Conservation (phyloP, 176 grass and related monocot genomes). For the Raddia distichophylla region DNA sequence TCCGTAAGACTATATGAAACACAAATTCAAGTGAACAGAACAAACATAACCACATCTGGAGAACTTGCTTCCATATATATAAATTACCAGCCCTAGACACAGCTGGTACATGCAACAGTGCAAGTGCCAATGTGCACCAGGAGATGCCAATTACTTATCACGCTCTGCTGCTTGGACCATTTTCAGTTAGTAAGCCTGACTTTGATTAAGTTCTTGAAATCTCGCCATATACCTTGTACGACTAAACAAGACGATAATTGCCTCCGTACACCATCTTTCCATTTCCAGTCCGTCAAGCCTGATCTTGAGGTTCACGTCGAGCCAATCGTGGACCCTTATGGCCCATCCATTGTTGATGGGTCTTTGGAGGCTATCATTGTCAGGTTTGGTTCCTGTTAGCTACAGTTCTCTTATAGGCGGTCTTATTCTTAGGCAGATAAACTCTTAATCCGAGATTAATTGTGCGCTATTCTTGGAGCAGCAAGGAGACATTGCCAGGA, state of each 20-base stretch:
- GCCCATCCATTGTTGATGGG: slow-evolving; percentile 73
- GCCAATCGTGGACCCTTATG: slow-evolving; percentile 78
- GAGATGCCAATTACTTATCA: not conserved
- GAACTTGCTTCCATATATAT: not conserved
- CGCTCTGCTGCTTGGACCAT: not conserved
- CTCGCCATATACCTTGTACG: not conserved
- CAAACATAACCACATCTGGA: not conserved
- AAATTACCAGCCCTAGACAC: not conserved
- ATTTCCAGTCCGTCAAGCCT: slow-evolving; percentile 73
- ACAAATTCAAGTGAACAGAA: not conserved
- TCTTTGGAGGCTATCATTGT: slow-evolving; percentile 82
- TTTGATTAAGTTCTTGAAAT: not conserved
- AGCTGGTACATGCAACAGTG: not conserved
- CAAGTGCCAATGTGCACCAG: not conserved
- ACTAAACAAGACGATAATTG: not conserved
- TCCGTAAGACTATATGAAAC: not conserved
- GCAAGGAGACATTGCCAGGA: slow-evolving; percentile 85
- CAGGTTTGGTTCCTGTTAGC: slow-evolving; percentile 52
- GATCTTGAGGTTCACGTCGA: slow-evolving; percentile 60
- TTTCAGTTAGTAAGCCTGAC: not conserved
- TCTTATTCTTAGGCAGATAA: not conserved
- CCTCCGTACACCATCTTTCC: not conserved
- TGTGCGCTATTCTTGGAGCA: slow-evolving; percentile 25
- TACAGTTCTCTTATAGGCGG: not conserved
- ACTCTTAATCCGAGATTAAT: not conserved